Base-by-base conservation (phyloP, 2,329 filamentous ascomycete species). In the Scedosporium apiospermum region DNA sequence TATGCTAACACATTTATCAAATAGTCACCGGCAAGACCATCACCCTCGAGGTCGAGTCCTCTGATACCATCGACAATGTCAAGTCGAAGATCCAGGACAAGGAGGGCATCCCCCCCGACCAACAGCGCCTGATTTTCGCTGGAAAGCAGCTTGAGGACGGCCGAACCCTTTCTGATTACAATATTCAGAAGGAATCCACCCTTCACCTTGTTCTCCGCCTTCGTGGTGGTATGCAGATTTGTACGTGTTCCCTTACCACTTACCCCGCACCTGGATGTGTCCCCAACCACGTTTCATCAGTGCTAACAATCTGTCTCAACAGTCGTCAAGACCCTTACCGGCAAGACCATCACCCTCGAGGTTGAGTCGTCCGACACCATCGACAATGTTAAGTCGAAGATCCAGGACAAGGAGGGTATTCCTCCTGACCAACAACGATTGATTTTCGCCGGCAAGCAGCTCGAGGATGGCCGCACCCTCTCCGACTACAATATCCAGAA, bases 61-160 rank as follows among this genome's bases (percentile, higher is more conserved):
- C 86, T 0, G 92, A 96, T 70, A 96, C 92, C 49, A 96, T 96
- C 76, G 92, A 96, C 81, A 96, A 96, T 66, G 93, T 96, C 46
- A 97, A 97, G 86, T 86, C 84, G 59, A 97, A 96, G 85, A 97
- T 97, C 51, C 93, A 97, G 77, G 93, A 97, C 72, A 97, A 97
- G 85, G 93, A 97, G 77, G 93, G 93, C 26, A 97, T 97, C 63
- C 93, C 93, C 93, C 93, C 93, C 12, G 93, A 97, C 73, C 93
- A 97, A 78, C 93, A 97, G 81, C 93, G 93, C 69, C 77, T 97
- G 68, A 97, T 97, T 75, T 97, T 97, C 69, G 93, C 93, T 55
- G 93, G 93, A 63, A 97, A 97, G 84, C 93, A 97, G 75, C 86
- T 97, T 4, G 93, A 98, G 76, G 93, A 98, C 69, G 93, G 93